Evolutionary conservation across 805 yeast genomes (phyloP).

Genomic region (Candida ipomoeae): DNA sequence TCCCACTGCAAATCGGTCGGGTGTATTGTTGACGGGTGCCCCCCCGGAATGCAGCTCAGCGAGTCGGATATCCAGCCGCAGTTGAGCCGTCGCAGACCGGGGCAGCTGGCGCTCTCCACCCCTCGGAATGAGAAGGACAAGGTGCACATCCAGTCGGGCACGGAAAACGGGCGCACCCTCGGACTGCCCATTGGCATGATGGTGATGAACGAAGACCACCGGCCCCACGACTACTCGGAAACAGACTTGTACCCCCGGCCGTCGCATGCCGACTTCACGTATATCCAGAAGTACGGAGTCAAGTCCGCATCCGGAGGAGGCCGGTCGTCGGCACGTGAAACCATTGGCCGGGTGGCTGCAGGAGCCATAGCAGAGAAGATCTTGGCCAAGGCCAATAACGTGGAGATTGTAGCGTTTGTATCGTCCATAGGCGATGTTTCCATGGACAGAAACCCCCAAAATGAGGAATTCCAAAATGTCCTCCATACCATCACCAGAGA

Average conservation of each 20-base stretch:
- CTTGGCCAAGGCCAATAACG: slow-evolving; percentile 66
- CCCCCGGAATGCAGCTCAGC: slow-evolving; percentile 84
- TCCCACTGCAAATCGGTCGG: slow-evolving; percentile 97
- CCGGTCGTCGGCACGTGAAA: slow-evolving; percentile 94
- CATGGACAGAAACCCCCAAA: slow-evolving; percentile 69
- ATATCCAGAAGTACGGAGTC: slow-evolving; percentile 81
- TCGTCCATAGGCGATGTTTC: slow-evolving; percentile 82
- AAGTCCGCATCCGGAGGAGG: slow-evolving; percentile 98
- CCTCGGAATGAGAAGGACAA: slow-evolving; percentile 95
- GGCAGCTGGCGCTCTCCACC: slow-evolving; percentile 87
- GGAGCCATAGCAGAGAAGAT: slow-evolving; percentile 98
- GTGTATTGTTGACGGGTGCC: slow-evolving; percentile 97
- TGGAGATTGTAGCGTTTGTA: slow-evolving; percentile 95
- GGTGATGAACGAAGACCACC: slow-evolving; percentile 89
- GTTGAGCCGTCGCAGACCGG: slow-evolving; percentile 94
- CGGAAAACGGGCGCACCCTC: slow-evolving; percentile 82
- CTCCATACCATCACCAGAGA: slow-evolving; percentile 81
- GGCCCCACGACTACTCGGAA: slow-evolving; percentile 94
- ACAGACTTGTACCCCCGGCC: slow-evolving; percentile 97
- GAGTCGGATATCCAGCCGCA: slow-evolving; percentile 94
- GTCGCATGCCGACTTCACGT: slow-evolving; percentile 95
- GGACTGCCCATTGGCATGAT: slow-evolving; percentile 97
- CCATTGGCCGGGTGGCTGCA: slow-evolving; percentile 98
- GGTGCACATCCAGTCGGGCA: slow-evolving; percentile 91
- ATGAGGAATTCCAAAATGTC: slow-evolving; percentile 59